Evolutionary conservation across 2,329 filamentous ascomycete species (phyloP).

Genomic region (Drechslera avenae): DNA sequence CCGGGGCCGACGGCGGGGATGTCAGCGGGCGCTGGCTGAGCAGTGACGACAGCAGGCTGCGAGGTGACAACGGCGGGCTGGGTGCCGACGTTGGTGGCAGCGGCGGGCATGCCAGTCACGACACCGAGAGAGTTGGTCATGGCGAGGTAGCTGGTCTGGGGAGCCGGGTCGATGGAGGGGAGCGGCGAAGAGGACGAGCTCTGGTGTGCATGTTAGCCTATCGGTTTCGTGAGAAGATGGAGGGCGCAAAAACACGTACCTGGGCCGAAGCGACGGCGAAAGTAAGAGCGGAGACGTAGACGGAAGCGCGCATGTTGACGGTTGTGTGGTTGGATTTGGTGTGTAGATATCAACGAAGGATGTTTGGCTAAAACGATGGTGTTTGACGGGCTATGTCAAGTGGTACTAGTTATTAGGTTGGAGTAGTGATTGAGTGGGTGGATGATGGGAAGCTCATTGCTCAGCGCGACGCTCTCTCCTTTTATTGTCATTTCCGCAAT

Average conservation of each 20-base stretch:
- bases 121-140: constrained; percentile 45
- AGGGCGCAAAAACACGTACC: constrained; percentile 20
- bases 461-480: constrained; percentile 21
- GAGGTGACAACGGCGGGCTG: constrained; percentile 32
- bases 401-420: constrained; percentile 6
- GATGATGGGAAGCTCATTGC: constrained; percentile 1
- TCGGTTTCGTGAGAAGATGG: constrained; percentile 7
- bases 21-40: constrained; percentile 35
- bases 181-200: constrained; percentile 9
- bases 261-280: constrained; percentile 40
- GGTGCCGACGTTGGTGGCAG: constrained; percentile 29
- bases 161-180: constrained; percentile 29
- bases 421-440: constrained; percentile 11
- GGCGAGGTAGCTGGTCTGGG: constrained; percentile 36
- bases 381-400: constrained; percentile 18
- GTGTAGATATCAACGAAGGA: constrained; percentile 15
- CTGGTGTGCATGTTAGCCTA: constrained; percentile 8
- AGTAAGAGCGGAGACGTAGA: constrained; percentile 36
- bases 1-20: constrained; percentile 47
- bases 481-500: constrained; percentile 20
- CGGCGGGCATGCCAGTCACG: constrained; percentile 36
- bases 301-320: constrained; percentile 40
- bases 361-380: constrained; percentile 17
- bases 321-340: constrained; percentile 8
- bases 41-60: constrained; percentile 29